Base-by-base conservation (phyloP, 768 basidiomycete species). In the Xerocomellus dryophilus region DNA sequence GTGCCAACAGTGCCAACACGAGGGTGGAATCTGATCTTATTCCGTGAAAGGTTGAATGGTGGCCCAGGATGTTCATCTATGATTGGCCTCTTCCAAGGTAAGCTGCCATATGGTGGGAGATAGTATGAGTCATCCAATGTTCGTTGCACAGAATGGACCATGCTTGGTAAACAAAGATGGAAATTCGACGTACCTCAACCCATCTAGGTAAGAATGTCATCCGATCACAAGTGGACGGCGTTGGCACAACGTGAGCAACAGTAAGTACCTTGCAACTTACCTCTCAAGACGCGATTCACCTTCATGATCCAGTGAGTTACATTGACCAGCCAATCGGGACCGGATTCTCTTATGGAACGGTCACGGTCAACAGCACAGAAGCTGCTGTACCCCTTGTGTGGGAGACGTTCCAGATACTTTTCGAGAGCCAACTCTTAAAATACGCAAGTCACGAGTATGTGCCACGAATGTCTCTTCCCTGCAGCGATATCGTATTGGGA, bases 291-390 rank as follows among this genome's bases (percentile, higher is more conserved):
- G 27, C 8, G 9, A 29, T 9, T 29, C 27, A 9, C 8, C 27
- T 8, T 29, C 27, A 7, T 10, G 14, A 5, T 14, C 2, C 46
- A 86, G 84, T 87, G 68, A 81, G 86, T 31, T 86, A 86, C 63
- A 82, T 86, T 29, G 84, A 86, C 64, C 83, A 86, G 61, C 84
- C 84, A 5, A 81, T 86, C 35, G 83, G 82, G 0, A 78, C 82
- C 0, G 84, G 85, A 4, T 85, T 85, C 61, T 86, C 84, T 0
- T 79, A 77, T 51, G 84, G 85, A 15, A 74, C 65, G 0, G 76
- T 80, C 48, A 77, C 76, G 0, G 80, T 83, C n/a, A 82, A 85
- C 56, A 73, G 61, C 42, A 76, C 72, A 1, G 62, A 77, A 35
- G 54, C 79, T n/a, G 82, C 84, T 0, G 80, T 84, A 1, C 76